A percentile compares a stretch with the other conserved stretches of the same genome.
These are phyloP conservation scores for Thielaviopsis populi DNA, from an alignment of 2,329 filamentous ascomycete genomes.

Conservation along the genomic window DNA sequence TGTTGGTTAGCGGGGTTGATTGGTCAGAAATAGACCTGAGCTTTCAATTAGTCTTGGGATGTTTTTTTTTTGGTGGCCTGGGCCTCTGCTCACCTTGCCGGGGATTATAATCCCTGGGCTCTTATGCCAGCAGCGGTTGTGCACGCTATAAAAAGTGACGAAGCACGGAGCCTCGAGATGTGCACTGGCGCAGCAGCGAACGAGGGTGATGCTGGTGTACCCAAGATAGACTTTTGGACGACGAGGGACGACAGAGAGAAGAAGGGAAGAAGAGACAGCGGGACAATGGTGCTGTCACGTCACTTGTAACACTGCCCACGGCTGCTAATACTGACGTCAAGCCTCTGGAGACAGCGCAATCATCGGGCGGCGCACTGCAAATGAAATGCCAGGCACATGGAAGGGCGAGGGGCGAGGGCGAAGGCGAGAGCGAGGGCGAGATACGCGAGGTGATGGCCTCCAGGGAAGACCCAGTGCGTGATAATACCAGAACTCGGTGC, in stretches of 20 bases:
- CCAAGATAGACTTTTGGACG: background rate
- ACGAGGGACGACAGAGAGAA: background rate
- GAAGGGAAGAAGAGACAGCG: background rate
- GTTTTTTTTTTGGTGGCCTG: background rate
- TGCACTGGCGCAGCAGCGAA: background rate
- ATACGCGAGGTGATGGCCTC: background rate
- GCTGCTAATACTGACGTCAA: background rate
- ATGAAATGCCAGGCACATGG: background rate
- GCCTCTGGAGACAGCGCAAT: background rate
- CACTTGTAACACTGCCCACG: background rate
- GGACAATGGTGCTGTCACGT: background rate
- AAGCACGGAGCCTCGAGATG: background rate
- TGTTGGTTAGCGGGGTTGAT: background rate
- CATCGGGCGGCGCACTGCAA: background rate
- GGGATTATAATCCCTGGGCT: background rate
- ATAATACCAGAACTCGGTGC: background rate
- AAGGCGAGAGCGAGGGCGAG: no score
- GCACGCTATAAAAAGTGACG: constrained; percentile 1
- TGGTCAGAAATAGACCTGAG: background rate
- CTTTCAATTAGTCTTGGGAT: background rate
- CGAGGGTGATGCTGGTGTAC: background rate
- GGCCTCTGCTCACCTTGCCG: background rate
- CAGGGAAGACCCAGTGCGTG: background rate
- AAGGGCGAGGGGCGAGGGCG: background rate
- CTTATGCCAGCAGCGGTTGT: background rate